Base-by-base conservation (phyloP, 192 early-diverging fungal species). In the Pilaira anomala region DNA sequence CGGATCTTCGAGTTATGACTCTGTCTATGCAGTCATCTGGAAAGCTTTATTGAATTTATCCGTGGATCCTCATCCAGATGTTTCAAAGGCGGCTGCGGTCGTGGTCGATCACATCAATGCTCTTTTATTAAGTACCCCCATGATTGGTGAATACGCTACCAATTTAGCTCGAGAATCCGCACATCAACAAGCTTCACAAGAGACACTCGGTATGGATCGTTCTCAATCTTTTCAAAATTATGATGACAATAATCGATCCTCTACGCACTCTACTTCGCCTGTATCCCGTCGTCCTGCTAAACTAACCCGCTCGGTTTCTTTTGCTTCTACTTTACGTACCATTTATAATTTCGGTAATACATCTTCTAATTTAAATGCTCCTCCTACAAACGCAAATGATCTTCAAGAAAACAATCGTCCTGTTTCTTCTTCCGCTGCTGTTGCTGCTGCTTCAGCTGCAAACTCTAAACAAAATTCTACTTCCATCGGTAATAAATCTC, bases 1-100 rank as follows among this genome's bases (percentile, higher is more conserved):
- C 24, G 41, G 71, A 39, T 56, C 83, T 54, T 53, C 65, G 2
- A 65, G 76, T 24, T 58, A 77, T 78, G 66, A 71, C 62, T 72
- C 83, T 25, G 83, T 89, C 7, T 84, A 91, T 65, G 63, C 71
- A 1, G 78, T 77, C 16, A 81, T 95, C 16, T 93, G 89, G 87
- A 96, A 96, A 78, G 82, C 85, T 7, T 66, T 97, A 6, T 81
- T 97, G 41, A 84, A 78, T 45, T 79, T 98, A 9, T 89, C 87
- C 18, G 83, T 86, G 0, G 96, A 98, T 63, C 83, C 93, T 28
- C 89, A 91, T 62, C 83, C 80, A 0, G 88, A 89, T 16, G 92
- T 96, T 5, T 79, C 92, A 8, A 60, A 73, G 24, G 64, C 80
- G 7, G 94, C 93, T 16, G 67, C 79, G 14, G 74, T 78, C 9